A percentile compares a stretch with the other conserved stretches of the same genome.
Conservation (phyloP, 2,329 filamentous ascomycete genomes). For the Westerdykella ornata region DNA sequence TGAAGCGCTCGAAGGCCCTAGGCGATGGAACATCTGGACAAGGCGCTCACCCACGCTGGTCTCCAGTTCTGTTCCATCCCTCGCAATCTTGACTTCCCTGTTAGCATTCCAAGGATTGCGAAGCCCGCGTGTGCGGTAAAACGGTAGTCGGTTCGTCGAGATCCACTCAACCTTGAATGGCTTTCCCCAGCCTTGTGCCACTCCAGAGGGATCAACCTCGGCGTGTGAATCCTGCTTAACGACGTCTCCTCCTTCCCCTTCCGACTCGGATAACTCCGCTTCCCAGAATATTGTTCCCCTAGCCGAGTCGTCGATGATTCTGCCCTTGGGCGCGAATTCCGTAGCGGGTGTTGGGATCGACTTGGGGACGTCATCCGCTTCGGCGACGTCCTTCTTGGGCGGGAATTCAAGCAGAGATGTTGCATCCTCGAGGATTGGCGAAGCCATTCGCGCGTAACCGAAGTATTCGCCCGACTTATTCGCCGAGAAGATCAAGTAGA, state of each 20-base stretch:
- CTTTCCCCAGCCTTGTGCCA: conserved; percentile 70
- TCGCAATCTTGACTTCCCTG: conserved; percentile 88
- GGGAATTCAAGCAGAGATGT: conserved; percentile 42
- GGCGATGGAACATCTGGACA: conserved; percentile 63
- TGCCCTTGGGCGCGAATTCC: conserved; percentile 69
- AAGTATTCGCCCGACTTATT: conserved; percentile 98
- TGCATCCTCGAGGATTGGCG: conserved; percentile 72
- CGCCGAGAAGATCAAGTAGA: conserved; percentile 89
- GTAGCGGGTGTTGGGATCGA: conserved; percentile 75
- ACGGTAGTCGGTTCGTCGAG: conserved; percentile 74
- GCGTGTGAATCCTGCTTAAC: conserved; percentile 29
- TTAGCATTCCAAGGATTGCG: conserved; percentile 95
- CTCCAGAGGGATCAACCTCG: conserved; percentile 36
- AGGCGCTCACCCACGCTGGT: conserved; percentile 70
- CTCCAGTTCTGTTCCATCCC: conserved; percentile 90
- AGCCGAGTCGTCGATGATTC: conserved; percentile 86
- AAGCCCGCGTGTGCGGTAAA: conserved; percentile 79
- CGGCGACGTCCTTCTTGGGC: conserved; percentile 52
- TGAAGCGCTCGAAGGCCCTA: conserved; percentile 24
- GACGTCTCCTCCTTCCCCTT: conserved; percentile 45
- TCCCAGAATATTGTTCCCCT: conserved; percentile 98
- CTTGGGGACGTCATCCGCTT: conserved; percentile 62
- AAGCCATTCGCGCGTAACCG: conserved; percentile 86
- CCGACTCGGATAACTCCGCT: conserved; percentile 56
- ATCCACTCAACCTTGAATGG: conserved; percentile 90